Evolutionary conservation across 2,329 filamentous ascomycete species (phyloP).

Genomic region (Rhynchosporium agropyri): DNA sequence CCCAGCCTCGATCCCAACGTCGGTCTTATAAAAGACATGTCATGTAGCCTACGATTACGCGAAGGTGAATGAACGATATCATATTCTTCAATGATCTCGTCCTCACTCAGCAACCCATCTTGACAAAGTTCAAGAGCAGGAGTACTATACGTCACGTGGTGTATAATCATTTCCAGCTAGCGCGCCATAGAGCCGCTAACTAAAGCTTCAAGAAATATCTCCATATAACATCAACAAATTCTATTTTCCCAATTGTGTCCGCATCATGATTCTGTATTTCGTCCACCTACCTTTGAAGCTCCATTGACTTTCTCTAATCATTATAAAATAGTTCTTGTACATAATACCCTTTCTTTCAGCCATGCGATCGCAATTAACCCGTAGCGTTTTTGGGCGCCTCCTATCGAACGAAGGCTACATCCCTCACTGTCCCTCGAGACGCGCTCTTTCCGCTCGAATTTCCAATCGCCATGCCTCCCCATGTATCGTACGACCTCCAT

Average conservation of each 20-base stretch:
- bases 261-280: slow-evolving; percentile 31
- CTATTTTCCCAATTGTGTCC: slow-evolving; percentile 24
- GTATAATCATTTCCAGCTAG: background rate
- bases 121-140: too few relatives aligned
- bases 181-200: background rate
- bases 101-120: too few relatives aligned
- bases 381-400: slow-evolving; percentile 60
- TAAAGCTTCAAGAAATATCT: slow-evolving; percentile 16
- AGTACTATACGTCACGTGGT: background rate
- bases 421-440: slow-evolving; percentile 41
- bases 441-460: slow-evolving; percentile 36
- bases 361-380: slow-evolving; percentile 64
- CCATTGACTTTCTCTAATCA: background rate
- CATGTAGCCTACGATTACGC: too few relatives aligned
- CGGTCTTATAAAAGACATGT: too few relatives aligned
- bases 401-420: slow-evolving; percentile 51
- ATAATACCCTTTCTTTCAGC: slow-evolving; percentile 28
- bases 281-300: background rate
- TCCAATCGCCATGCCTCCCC: slow-evolving; percentile 48
- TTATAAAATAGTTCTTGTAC: slow-evolving; percentile 19
- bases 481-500: slow-evolving; percentile 36
- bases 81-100: too few relatives aligned
- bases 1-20: too few relatives aligned
- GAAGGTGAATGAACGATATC: too few relatives aligned
- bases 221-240: slow-evolving; percentile 27